Conservation (phyloP, 2,329 filamentous ascomycete species). For the Penicillium sp. region DNA sequence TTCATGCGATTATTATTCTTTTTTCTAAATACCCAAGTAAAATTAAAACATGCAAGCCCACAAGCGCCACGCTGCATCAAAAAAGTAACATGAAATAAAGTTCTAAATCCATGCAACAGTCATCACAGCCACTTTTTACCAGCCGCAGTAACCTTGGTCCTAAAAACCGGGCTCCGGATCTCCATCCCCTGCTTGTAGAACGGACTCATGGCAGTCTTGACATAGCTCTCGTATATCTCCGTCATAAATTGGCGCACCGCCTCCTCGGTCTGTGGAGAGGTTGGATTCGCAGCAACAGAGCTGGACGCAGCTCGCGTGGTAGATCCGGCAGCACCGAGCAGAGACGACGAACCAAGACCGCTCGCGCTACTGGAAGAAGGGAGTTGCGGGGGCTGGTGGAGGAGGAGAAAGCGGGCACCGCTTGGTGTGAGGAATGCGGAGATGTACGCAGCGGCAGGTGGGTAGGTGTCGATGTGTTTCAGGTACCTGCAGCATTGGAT, state of each 20-base stretch:
- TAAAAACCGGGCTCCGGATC: conserved; percentile 80
- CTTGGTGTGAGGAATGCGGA: conserved; percentile 90
- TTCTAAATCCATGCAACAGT: neutral
- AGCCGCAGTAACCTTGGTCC: conserved; percentile 72
- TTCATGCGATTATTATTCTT: no score
- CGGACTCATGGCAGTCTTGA: conserved; percentile 95
- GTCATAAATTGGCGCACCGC: conserved; percentile 90
- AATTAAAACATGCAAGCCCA: conserved; percentile 7
- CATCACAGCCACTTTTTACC: conserved; percentile 81
- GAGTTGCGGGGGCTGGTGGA: conserved; percentile 67
- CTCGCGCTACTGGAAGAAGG: conserved; percentile 31
- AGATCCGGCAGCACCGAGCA: conserved; percentile 27
- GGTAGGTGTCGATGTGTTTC: conserved; percentile 94
- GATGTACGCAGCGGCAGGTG: conserved; percentile 74
- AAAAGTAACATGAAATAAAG: conserved; percentile 2
- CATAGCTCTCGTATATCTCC: conserved; percentile 93
- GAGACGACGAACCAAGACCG: conserved; percentile 26
- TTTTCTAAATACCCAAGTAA: neutral
- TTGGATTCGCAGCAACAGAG: conserved; percentile 77
- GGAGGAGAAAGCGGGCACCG: conserved; percentile 88
- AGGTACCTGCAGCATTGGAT: conserved; percentile 62
- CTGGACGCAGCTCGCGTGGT: conserved; percentile 51
- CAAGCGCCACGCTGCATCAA: conserved; percentile 23
- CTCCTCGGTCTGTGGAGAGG: conserved; percentile 85
- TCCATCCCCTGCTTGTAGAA: conserved; percentile 85